Conservation (phyloP, 306 rosid species). For the Ochetophila trinervis region DNA sequence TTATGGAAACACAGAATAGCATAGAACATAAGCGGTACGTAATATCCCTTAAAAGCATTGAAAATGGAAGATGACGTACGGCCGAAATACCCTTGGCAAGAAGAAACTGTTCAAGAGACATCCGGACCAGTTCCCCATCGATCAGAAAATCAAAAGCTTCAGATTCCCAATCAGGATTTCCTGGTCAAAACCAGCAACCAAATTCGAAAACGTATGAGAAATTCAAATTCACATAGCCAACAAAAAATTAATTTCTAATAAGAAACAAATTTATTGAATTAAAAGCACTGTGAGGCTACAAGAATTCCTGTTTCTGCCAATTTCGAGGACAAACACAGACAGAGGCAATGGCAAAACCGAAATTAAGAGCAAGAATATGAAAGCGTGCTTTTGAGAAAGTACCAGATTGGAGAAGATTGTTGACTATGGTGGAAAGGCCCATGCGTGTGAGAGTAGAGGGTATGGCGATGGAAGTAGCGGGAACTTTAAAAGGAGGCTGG, state of each 20-base stretch:
- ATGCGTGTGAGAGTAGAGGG: slow-evolving; percentile 70
- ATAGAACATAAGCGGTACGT: background rate
- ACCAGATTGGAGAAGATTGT: slow-evolving; percentile 64
- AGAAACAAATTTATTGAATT: too few relatives aligned
- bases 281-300: too few relatives aligned
- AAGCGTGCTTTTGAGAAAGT: background rate
- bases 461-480: slow-evolving; percentile 53
- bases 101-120: slow-evolving; percentile 84
- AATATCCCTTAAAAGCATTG: background rate
- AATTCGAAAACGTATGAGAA: background rate
- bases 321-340: slow-evolving; percentile 1
- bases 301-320: too few relatives aligned
- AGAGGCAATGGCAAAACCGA: background rate
- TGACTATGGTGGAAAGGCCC: slow-evolving; percentile 76
- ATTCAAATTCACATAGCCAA: too few relatives aligned
- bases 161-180: slow-evolving; percentile 49
- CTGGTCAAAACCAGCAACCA: slow-evolving; percentile 24
- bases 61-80: slow-evolving; percentile 31
- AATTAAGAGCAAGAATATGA: background rate
- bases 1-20: background rate
- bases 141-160: slow-evolving; percentile 88
- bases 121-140: slow-evolving; percentile 79
- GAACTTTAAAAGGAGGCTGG: slow-evolving; percentile 42
- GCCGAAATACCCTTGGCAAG: slow-evolving; percentile 80
- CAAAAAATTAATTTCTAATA: background rate